Base-by-base conservation (phyloP, 192 early-diverging fungal species). In the Gonapodya prolifera region DNA sequence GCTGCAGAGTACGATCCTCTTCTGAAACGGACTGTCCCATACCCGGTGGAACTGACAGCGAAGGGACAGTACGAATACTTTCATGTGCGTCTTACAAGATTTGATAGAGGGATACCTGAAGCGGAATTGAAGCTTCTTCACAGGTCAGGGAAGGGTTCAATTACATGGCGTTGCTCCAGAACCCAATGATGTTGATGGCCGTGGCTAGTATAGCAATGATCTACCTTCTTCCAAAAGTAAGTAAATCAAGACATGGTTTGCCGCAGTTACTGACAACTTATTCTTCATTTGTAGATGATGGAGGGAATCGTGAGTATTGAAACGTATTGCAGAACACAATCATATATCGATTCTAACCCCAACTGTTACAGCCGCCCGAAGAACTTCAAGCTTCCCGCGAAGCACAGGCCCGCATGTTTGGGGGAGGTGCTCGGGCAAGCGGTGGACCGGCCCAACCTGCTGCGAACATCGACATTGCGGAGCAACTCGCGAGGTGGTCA, bases 121-220 rank as follows among this genome's bases (percentile, higher is more conserved):
- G 23, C 23, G 8, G 45, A 61, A 16, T 61, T 61, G 8, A 61
- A 61, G 23, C 45, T 23, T 61, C 45, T 61, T 61, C 45, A 61
- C 45, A 61, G 45, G 45, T 61, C 45, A 8, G 71, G 16, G 71
- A 73, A 32, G 71, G 71, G 31, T 73, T 73, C 71, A 73, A 73
- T 32, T 73, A 13, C 18, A 30, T 73, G 18, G 71, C 18, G 71
- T 16, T 73, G 28, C 71, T 73, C 28, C 71, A 73, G 31, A 73
- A 73, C 71, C 71, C 71, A 18, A 73, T 73, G 71, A 73, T 73
- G 28, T 29, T 73, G 18, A 73, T 73, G 71, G 32, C 32, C 28
- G 71, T 18, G 8, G 18, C 32, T 29, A 73, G 18, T 18, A 18
- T 73, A 2, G 71, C 8, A 29, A 32, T 18, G 28, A 29, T 73